Percentiles rank a stretch among this genome's conserved stretches.
phyloP scores from a whole-genome alignment of 441 rosid species.

The Manihot esculenta region DNA sequence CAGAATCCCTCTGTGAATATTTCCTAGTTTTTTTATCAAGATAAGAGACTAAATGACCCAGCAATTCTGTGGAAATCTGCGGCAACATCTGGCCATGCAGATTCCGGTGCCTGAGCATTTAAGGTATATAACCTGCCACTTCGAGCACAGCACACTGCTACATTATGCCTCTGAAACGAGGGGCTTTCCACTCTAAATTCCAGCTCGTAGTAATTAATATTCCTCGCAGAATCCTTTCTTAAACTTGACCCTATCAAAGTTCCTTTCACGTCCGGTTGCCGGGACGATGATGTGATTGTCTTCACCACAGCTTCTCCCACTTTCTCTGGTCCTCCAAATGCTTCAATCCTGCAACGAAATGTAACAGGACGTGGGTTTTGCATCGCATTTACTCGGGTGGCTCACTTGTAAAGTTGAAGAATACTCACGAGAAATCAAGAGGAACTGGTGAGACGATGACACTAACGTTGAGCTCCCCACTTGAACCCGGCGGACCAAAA shows the following conservation, averaged over 20 bases:
- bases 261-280: slow-evolving; percentile 51
- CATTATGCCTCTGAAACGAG: slow-evolving; percentile 57
- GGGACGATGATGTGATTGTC: slow-evolving; percentile 50
- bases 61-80: slow-evolving; percentile 48
- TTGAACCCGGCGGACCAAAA: slow-evolving; percentile 88
- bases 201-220: slow-evolving; percentile 56
- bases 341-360: slow-evolving; percentile 54
- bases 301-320: slow-evolving; percentile 70
- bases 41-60: slow-evolving; percentile 54
- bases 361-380: no score
- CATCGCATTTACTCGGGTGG: no score
- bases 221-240: slow-evolving; percentile 48
- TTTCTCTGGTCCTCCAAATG: slow-evolving; percentile 75
- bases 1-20: neutral
- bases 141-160: slow-evolving; percentile 62
- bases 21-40: slow-evolving; percentile 24
- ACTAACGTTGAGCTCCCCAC: slow-evolving; percentile 86
- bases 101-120: slow-evolving; percentile 80
- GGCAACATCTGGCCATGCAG: slow-evolving; percentile 55
- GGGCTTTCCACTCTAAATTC: slow-evolving; percentile 80
- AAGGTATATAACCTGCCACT: slow-evolving; percentile 65
- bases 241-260: slow-evolving; percentile 51
- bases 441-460: slow-evolving; percentile 79
- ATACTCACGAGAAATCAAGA: slow-evolving; percentile 71
- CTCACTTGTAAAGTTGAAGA: neutral